Evolutionary conservation across 148 eudicot species (phyloP).

Genomic region (Talinum fruticosum): DNA sequence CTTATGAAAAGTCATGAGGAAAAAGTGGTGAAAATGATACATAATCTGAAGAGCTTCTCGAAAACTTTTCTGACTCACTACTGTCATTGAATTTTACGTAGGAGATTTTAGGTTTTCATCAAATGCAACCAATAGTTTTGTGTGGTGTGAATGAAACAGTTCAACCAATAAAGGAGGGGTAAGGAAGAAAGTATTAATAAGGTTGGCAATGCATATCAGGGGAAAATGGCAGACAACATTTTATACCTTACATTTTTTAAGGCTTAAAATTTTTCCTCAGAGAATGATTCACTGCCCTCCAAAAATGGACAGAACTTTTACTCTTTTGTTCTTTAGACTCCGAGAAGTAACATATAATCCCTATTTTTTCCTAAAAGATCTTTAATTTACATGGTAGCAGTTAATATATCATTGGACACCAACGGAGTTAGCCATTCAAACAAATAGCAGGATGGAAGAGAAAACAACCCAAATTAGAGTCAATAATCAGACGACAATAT

Average conservation of each 20-base stretch:
- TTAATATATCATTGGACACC: neutral
- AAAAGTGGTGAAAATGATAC: neutral
- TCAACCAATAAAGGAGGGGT: slow-evolving; percentile 13
- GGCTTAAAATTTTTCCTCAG: no score
- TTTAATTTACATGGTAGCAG: no score
- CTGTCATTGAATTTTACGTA: neutral
- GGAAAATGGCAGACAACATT: no score
- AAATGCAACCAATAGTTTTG: no score
- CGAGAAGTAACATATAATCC: neutral
- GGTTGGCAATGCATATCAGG: slow-evolving; percentile 14
- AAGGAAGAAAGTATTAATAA: slow-evolving; percentile 2
- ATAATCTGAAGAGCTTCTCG: slow-evolving; percentile 3
- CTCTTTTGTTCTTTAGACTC: neutral
- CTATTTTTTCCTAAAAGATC: neutral
- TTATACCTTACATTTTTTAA: no score
- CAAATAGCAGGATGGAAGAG: neutral
- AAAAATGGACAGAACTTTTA: neutral
- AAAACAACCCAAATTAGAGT: neutral
- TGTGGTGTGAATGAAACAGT: neutral
- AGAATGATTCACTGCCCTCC: no score
- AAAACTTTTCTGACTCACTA: neutral
- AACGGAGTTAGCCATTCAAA: neutral
- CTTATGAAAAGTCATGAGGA: slow-evolving; percentile 1
- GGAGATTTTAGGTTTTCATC: no score
- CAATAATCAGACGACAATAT: no score